phyloP scores from a whole-genome alignment of 768 basidiomycete genomes.

The Cyathus striatus region DNA sequence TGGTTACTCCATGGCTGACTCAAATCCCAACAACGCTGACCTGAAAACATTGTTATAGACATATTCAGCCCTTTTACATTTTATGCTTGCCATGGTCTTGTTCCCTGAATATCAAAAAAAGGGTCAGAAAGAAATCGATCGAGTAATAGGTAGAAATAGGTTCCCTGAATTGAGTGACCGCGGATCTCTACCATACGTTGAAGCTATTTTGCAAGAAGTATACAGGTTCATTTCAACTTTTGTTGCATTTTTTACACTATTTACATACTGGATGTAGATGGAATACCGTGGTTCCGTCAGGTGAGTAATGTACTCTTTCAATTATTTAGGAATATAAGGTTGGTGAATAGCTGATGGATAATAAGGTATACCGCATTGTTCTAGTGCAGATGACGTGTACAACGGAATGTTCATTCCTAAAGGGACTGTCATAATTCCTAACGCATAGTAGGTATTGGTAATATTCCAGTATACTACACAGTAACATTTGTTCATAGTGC shows the following conservation, averaged over 20 bases:
- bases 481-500: conserved; percentile 9
- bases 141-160: conserved; percentile 11
- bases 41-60: conserved; percentile 5
- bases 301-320: conserved; percentile 15
- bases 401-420: conserved; percentile 31
- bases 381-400: conserved; percentile 20
- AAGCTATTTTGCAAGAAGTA: conserved; percentile 18
- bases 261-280: conserved; percentile 9
- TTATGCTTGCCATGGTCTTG: conserved; percentile 23
- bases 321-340: conserved; percentile 6
- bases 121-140: conserved; percentile 25
- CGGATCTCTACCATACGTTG: conserved; percentile 17
- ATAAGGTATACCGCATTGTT: conserved; percentile 19
- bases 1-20: conserved; percentile 1
- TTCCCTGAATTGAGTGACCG: conserved; percentile 21
- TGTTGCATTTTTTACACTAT: neutral
- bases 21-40: neutral
- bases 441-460: conserved; percentile 12
- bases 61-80: conserved; percentile 7
- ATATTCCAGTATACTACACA: neutral
- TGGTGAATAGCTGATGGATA: conserved; percentile 12
- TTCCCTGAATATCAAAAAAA: conserved; percentile 17
- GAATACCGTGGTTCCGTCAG: conserved; percentile 11
- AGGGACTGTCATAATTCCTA: conserved; percentile 21
- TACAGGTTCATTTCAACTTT: conserved; percentile 11